Percentiles rank a stretch among this genome's conserved stretches.
These are phyloP conservation scores for Thielaviopsis cerberus DNA, from an alignment of 2,329 filamentous ascomycete species.

Conservation along the genomic window DNA sequence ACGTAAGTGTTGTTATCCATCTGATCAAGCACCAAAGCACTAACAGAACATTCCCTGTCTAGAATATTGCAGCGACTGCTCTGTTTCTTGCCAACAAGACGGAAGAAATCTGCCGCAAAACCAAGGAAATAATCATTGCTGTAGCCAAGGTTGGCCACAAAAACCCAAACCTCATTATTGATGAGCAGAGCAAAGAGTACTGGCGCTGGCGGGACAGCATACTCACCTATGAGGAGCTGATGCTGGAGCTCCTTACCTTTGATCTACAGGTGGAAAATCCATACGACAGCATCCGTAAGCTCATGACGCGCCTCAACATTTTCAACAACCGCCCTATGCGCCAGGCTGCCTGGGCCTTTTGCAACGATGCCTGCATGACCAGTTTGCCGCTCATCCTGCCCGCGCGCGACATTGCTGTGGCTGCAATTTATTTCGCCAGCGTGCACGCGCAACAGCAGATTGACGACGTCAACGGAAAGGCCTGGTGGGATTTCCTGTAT, in stretches of 20 bases:
- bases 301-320: conserved; percentile 53
- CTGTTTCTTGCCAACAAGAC: conserved; percentile 93
- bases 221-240: conserved; percentile 74
- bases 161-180: conserved; percentile 71
- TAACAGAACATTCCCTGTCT: no score
- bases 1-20: conserved; percentile 37
- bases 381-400: conserved; percentile 66
- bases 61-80: conserved; percentile 74
- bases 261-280: conserved; percentile 82
- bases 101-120: conserved; percentile 90
- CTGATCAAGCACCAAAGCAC: no score
- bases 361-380: conserved; percentile 78
- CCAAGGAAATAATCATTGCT: conserved; percentile 82
- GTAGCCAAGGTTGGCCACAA: conserved; percentile 92
- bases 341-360: conserved; percentile 80
- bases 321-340: conserved; percentile 66
- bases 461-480: conserved; percentile 52
- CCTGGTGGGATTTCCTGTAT: conserved; percentile 74
- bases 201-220: conserved; percentile 97
- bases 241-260: conserved; percentile 84
- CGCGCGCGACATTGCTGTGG: conserved; percentile 64
- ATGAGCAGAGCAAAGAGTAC: conserved; percentile 95
- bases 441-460: conserved; percentile 57
- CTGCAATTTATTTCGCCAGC: conserved; percentile 71
- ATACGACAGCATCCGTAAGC: conserved; percentile 66